Conservation (phyloP, 306 rosid genomes). For the Vicia faba region DNA sequence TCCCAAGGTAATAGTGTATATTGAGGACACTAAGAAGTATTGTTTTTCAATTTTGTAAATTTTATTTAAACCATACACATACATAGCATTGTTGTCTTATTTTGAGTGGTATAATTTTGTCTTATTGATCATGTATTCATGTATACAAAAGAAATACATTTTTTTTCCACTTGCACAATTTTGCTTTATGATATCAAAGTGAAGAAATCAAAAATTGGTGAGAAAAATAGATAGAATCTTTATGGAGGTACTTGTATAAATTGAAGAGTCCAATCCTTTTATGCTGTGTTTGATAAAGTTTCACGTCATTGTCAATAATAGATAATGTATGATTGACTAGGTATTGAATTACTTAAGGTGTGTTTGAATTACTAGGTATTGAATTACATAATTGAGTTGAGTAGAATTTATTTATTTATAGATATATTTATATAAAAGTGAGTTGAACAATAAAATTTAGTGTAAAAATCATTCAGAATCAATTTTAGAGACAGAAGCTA, state of each 20-base stretch:
- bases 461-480: too few relatives aligned
- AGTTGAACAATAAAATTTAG: too few relatives aligned
- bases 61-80: background rate
- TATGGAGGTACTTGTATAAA: background rate
- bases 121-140: too few relatives aligned
- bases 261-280: background rate
- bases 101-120: too few relatives aligned
- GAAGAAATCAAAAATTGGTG: background rate
- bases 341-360: background rate
- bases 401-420: too few relatives aligned
- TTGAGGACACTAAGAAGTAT: background rate
- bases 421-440: too few relatives aligned
- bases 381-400: too few relatives aligned
- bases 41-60: conserved; percentile 4
- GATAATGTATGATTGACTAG: background rate
- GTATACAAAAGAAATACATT: too few relatives aligned
- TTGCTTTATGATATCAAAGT: background rate
- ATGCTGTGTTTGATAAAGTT: background rate
- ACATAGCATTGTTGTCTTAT: background rate
- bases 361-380: too few relatives aligned
- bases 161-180: too few relatives aligned
- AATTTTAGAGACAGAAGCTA: too few relatives aligned
- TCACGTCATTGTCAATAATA: background rate
- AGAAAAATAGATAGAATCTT: background rate
- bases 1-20: conserved; percentile 36